Evolutionary conservation across 331 rosid species (phyloP).

Genomic region (Spiraea crenata): DNA sequence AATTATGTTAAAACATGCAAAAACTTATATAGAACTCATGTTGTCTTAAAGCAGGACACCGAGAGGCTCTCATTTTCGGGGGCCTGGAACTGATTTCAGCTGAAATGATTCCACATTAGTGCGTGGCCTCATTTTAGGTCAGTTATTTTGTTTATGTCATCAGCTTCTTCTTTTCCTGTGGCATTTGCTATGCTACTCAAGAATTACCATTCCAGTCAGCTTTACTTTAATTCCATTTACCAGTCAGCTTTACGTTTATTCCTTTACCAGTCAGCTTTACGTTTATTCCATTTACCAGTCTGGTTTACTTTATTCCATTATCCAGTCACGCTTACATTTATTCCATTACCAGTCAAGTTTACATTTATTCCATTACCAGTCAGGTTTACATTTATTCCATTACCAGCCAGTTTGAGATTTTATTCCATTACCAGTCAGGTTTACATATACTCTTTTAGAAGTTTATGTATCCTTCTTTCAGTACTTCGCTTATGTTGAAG

Average conservation of each 20-base stretch:
- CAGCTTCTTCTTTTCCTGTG: constrained; percentile 51
- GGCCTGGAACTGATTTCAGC: constrained; percentile 72
- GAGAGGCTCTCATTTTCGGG: constrained; percentile 69
- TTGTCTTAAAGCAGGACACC: constrained; percentile 77
- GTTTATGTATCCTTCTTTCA: constrained; percentile 7
- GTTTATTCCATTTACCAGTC: constrained; percentile 19
- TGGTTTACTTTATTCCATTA: constrained; percentile 16
- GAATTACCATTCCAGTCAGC: constrained; percentile 40
- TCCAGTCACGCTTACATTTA: constrained; percentile 17
- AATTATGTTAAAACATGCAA: constrained; percentile 37
- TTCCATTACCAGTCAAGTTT: constrained; percentile 23
- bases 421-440: background rate
- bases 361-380: constrained; percentile 7
- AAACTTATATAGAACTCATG: constrained; percentile 63
- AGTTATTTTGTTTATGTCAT: constrained; percentile 58
- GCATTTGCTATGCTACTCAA: constrained; percentile 54
- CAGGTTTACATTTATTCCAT: constrained; percentile 3
- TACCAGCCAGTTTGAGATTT: constrained; percentile 9
- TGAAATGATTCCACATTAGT: constrained; percentile 71
- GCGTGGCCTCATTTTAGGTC: constrained; percentile 79
- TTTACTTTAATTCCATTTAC: constrained; percentile 15
- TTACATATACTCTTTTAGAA: background rate
- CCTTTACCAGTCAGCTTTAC: constrained; percentile 24
- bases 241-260: constrained; percentile 32
- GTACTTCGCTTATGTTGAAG: constrained; percentile 2